Conservation (phyloP, 441 rosid genomes). For the Pelargonium myrrhifolium region DNA sequence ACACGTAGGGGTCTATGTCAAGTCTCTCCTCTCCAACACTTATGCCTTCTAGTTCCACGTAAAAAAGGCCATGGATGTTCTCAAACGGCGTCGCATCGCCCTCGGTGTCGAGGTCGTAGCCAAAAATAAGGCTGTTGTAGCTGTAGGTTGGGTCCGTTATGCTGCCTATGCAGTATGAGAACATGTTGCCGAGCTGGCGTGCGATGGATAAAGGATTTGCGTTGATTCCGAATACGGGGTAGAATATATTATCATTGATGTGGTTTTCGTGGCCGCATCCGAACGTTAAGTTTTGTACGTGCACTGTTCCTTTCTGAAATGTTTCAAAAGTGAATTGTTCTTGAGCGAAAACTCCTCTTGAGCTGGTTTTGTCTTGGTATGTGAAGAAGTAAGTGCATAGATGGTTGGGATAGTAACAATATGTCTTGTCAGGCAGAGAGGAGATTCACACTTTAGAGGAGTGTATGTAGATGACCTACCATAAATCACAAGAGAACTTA, state of each 20-base stretch:
- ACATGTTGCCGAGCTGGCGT: conserved; percentile 24
- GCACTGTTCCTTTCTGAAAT: conserved; percentile 25
- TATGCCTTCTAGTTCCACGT: conserved; percentile 39
- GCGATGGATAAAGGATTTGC: conserved; percentile 24
- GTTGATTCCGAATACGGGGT: conserved; percentile 38
- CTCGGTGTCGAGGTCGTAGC: conserved; percentile 31
- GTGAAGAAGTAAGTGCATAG: too few relatives aligned
- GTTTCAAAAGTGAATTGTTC: conserved; percentile 41
- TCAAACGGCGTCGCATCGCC: conserved; percentile 45
- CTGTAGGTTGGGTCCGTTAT: conserved; percentile 27
- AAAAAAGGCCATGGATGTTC: conserved; percentile 28
- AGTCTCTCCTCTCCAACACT: conserved; percentile 37
- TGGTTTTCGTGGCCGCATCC: conserved; percentile 33
- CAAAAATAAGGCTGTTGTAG: conserved; percentile 34
- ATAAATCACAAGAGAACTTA: too few relatives aligned
- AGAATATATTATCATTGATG: conserved; percentile 15
- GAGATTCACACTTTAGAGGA: conserved; percentile 24
- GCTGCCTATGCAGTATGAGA: conserved; percentile 53
- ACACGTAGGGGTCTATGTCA: conserved; percentile 24
- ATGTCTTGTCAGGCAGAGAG: conserved; percentile 20
- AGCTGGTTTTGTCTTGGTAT: conserved; percentile 21
- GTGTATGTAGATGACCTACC: conserved; percentile 37
- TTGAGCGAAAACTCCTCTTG: conserved; percentile 28
- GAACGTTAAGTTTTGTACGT: conserved; percentile 19
- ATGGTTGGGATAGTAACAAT: too few relatives aligned